Conservation (phyloP, 306 rosid genomes). For the Cotoneaster glaucophyllus region DNA sequence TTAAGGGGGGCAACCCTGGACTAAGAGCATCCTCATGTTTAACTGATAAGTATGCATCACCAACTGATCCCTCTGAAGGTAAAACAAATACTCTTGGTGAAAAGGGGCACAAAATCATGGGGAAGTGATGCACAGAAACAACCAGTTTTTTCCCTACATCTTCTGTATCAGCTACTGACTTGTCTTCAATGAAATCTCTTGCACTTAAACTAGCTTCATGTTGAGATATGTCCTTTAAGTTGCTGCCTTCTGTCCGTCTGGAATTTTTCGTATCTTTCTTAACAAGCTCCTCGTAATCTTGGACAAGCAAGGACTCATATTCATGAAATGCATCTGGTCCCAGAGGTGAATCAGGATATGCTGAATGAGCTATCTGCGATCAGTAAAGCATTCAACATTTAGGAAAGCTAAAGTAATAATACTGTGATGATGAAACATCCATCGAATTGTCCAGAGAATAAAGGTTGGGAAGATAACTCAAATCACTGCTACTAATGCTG, state of each 20-base stretch:
- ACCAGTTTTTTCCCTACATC: slow-evolving; percentile 52
- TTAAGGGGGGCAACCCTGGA: slow-evolving; percentile 80
- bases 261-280: slow-evolving; percentile 42
- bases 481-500: neutral
- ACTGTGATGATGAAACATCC: neutral
- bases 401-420: neutral
- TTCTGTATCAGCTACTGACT: slow-evolving; percentile 31
- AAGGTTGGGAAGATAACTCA: neutral
- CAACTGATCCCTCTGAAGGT: slow-evolving; percentile 83
- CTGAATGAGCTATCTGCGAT: slow-evolving; percentile 69
- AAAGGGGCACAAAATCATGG: slow-evolving; percentile 75
- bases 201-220: slow-evolving; percentile 53
- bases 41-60: slow-evolving; percentile 65
- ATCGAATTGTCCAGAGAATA: neutral
- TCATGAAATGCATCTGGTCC: slow-evolving; percentile 94
- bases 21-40: slow-evolving; percentile 67
- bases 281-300: slow-evolving; percentile 82
- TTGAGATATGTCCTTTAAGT: slow-evolving; percentile 31
- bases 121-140: slow-evolving; percentile 86
- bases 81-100: slow-evolving; percentile 92
- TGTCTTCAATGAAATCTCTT: slow-evolving; percentile 43
- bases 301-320: slow-evolving; percentile 81
- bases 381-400: slow-evolving; percentile 4
- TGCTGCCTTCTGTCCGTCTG: slow-evolving; percentile 22
- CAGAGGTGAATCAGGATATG: slow-evolving; percentile 84